These are phyloP conservation scores for Myrica gale DNA, from an alignment of 306 rosid species.

Conservation along the genomic window DNA sequence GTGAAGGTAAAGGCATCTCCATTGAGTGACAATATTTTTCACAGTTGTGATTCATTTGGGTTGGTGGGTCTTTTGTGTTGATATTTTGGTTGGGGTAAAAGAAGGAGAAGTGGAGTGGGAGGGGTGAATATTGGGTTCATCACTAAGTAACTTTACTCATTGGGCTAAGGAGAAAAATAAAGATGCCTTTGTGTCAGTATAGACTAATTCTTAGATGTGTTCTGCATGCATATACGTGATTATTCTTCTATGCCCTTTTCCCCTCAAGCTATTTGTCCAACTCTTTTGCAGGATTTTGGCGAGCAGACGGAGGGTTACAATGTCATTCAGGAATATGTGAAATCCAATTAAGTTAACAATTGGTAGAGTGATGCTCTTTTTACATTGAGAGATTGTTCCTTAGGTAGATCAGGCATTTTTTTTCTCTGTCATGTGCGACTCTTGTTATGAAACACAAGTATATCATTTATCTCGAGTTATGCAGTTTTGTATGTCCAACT, in stretches of 20 bases:
- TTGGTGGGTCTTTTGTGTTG: neutral
- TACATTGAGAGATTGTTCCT: conserved; percentile 1
- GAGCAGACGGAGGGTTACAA: conserved; percentile 49
- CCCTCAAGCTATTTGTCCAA: neutral
- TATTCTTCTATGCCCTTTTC: neutral
- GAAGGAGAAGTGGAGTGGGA: no score
- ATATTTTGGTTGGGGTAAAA: no score
- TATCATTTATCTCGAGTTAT: neutral
- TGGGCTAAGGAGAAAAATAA: neutral
- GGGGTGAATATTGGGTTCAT: no score
- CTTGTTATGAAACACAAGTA: neutral
- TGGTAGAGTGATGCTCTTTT: neutral
- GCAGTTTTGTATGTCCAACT: neutral
- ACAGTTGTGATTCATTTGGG: neutral
- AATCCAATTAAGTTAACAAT: conserved; percentile 29
- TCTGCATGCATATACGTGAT: neutral
- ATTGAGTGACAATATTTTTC: neutral
- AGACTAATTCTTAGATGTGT: neutral
- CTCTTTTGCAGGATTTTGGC: conserved; percentile 39
- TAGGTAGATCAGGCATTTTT: neutral
- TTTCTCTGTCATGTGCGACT: neutral
- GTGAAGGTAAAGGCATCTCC: conserved; percentile 52
- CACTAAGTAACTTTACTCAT: neutral
- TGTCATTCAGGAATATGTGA: conserved; percentile 52
- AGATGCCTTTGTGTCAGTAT: neutral